Evolutionary conservation across 495 filamentous ascomycete genomes (phyloP).

Genomic region (Neurospora tetraspora): DNA sequence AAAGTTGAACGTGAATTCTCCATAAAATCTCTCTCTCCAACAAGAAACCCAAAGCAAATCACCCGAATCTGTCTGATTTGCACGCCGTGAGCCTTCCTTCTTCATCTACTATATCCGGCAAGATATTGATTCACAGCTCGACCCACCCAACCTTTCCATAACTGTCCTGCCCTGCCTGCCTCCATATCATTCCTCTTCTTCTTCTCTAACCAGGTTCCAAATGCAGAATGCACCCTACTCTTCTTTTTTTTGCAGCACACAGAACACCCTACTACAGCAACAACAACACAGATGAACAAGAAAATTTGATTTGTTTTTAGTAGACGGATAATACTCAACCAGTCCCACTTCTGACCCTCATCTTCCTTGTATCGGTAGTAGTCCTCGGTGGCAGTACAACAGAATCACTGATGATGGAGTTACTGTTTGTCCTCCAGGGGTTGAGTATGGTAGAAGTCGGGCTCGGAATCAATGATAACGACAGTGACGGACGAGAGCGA

Average conservation of each 20-base stretch:
- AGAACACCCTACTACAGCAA: not conserved
- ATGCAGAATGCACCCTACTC: not conserved
- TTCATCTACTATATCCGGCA: not conserved
- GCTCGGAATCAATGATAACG: not conserved
- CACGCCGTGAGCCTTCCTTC: not conserved
- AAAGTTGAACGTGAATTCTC: not conserved
- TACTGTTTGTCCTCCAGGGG: conserved; percentile 11
- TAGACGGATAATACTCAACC: not conserved
- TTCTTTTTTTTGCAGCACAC: not conserved
- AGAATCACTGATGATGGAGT: not conserved
- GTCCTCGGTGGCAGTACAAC: not conserved
- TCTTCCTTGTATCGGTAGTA: not conserved
- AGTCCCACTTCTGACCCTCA: conserved; percentile 6
- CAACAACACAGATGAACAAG: not conserved
- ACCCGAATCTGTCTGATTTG: not conserved
- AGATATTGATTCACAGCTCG: not conserved
- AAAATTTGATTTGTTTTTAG: not conserved
- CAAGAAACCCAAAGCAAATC: not conserved
- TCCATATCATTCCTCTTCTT: not conserved
- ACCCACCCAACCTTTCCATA: not conserved
- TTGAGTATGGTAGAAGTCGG: conserved; percentile 9
- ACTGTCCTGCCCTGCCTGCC: not conserved
- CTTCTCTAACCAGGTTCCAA: not conserved
- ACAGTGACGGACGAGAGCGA: not conserved
- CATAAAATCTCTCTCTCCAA: not conserved